A percentile compares a stretch with the other conserved stretches of the same genome.
phyloP scores from a whole-genome alignment of 2,329 filamentous ascomycete species.

The Monosporascus sp. region DNA sequence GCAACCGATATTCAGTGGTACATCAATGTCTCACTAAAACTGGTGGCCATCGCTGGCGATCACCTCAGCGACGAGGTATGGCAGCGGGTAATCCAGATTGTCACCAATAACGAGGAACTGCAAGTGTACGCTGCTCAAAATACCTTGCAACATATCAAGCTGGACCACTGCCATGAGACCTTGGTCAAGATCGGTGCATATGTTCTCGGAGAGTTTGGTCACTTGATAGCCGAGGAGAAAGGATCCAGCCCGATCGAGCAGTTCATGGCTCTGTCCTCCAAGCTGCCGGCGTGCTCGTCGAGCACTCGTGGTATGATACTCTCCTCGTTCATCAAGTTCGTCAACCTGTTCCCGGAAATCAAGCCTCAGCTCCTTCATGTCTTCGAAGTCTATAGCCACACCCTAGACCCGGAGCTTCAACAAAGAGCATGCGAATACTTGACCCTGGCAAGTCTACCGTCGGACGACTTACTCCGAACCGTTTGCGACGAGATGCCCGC shows the following conservation, averaged over 20 bases:
- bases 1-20: conserved; percentile 99
- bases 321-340: conserved; percentile 94
- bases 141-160: conserved; percentile 86
- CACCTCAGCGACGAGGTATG: conserved; percentile 99
- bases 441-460: conserved; percentile 75
- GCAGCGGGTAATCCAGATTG: conserved; percentile 97
- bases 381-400: conserved; percentile 90
- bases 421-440: conserved; percentile 96
- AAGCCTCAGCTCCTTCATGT: conserved; percentile 89
- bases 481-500: conserved; percentile 99
- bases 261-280: conserved; percentile 85
- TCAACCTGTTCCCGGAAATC: conserved; percentile 97
- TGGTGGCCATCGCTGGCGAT: conserved; percentile 95
- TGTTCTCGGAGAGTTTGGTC: conserved; percentile 92
- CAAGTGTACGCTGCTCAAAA: conserved; percentile 96
- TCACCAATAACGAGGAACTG: conserved; percentile 97
- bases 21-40: conserved; percentile 89
- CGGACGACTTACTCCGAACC: conserved; percentile 86
- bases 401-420: conserved; percentile 89
- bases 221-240: conserved; percentile 86
- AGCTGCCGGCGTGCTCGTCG: conserved; percentile 83
- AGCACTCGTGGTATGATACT: conserved; percentile 90
- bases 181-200: conserved; percentile 97
- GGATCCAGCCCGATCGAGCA: conserved; percentile 97
- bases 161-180: conserved; percentile 92